Evolutionary conservation across 169 alveolate genomes (phyloP), one percentile per base, ranked within the genome.

Genomic region (Blepharisma undulans): DNA sequence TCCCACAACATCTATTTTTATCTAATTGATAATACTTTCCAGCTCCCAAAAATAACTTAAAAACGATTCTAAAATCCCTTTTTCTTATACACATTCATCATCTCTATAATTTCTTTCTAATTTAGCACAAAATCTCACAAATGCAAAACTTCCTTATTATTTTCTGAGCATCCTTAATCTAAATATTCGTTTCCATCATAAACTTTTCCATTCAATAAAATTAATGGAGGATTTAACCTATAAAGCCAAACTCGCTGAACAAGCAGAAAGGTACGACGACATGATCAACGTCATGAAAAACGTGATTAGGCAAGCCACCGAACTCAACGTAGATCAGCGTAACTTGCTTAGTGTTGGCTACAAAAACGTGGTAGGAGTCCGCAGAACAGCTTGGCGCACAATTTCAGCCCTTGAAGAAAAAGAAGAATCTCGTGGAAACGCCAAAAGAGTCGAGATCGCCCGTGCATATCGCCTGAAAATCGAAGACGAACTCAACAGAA

Each of bases 191-290:
- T 48, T 48, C 66, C 66, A 48, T 48, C 12, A 2, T 48, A 48
- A 48, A 48, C 66, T 48, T 48, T n/a, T 12, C 66, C 66, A 48
- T 48, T 48, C 66, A 18, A 48, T 48, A 48, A 48, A 48, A 3
- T 48, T 48, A 48, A 78, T 78, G 86, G 86, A 93, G 71, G 89
- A 91, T 8, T 77, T 89, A 71, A 96, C 95, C 74, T 97, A 96
- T 91, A 95, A 96, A 88, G 99, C 99, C 86, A 99, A 99, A 96
- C 97, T 99, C 84, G 99, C 99, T 25, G 99, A 99, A 97, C 99
- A 99, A 96, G 99, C 99, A 66, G 99, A 99, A 96, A 98, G 99
- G 95, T 99, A 98, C 94, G 99, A 99, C 92, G 99, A 99, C 94
- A 99, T 97, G 99, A 98, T 97, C 66, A 92, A 92, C 72, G 94